Conservation (phyloP, 192 early-diverging fungal species). For the Phycomyces blakesleeanus region DNA sequence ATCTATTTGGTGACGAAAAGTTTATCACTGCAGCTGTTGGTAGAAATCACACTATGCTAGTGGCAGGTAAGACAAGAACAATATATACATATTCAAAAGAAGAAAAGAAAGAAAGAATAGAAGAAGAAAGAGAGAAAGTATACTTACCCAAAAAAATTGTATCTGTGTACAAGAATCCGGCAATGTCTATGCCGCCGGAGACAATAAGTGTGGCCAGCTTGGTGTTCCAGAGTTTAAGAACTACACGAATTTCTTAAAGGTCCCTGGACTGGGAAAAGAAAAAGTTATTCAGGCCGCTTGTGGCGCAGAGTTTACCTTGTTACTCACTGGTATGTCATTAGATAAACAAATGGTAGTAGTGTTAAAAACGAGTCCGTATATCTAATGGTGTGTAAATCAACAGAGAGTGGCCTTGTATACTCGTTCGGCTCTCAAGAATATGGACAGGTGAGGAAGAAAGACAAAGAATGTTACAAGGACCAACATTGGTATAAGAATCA, state of each 20-base stretch:
- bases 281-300: constrained; percentile 40
- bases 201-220: constrained; percentile 47
- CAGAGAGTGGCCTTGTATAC: constrained; percentile 43
- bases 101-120: not conserved
- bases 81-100: not conserved
- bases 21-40: constrained; percentile 43
- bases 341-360: too few species aligned
- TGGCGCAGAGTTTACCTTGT: constrained; percentile 45
- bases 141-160: not conserved
- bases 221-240: constrained; percentile 32
- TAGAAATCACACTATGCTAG: constrained; percentile 44
- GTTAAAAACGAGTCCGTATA: too few species aligned
- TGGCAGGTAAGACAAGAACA: constrained; percentile 24
- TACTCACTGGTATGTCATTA: constrained; percentile 20
- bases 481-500: too few species aligned
- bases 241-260: constrained; percentile 28
- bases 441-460: constrained; percentile 35
- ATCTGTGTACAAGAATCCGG: constrained; percentile 24
- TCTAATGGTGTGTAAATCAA: not conserved
- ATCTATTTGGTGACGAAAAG: constrained; percentile 32
- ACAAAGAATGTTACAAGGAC: too few species aligned
- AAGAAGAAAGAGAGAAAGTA: not conserved
- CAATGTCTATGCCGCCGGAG: constrained; percentile 43
- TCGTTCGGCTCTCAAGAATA: constrained; percentile 50
- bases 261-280: constrained; percentile 35